Percentiles rank a stretch among this genome's conserved stretches.
These are phyloP conservation scores for Thraustotheca clavata DNA, from an alignment of 352 stramenopile species.

Conservation along the genomic window DNA sequence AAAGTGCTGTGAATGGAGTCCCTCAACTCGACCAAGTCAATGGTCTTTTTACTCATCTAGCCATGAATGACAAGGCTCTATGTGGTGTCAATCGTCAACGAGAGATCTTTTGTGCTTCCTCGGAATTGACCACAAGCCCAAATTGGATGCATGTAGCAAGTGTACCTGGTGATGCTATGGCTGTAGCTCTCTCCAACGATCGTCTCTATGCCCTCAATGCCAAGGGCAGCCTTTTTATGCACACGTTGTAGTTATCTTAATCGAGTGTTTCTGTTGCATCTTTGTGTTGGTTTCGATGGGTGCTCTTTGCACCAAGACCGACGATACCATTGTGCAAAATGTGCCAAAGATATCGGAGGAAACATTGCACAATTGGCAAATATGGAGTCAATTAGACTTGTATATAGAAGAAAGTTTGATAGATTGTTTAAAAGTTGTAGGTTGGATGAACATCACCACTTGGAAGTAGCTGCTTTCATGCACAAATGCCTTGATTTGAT, in stretches of 20 bases:
- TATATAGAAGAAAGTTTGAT: not conserved
- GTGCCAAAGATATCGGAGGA: conserved; percentile 13
- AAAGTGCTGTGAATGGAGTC: not conserved
- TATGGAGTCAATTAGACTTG: conserved; percentile 20
- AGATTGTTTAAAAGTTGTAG: not conserved
- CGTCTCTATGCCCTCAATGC: not conserved
- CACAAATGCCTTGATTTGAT: conserved; percentile 3
- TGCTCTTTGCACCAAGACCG: not conserved
- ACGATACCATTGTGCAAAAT: not conserved
- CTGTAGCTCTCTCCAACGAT: not conserved
- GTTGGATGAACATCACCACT: conserved; percentile 4
- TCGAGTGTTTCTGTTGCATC: not conserved
- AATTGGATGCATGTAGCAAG: not conserved
- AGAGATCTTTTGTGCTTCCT: not conserved
- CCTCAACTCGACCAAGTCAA: not conserved
- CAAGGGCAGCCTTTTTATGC: not conserved
- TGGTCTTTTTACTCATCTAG: not conserved
- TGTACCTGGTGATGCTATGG: not conserved
- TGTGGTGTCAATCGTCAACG: not conserved
- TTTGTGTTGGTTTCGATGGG: conserved; percentile 4
- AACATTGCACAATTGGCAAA: conserved; percentile 14
- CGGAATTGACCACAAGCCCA: not conserved
- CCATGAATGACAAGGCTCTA: not conserved
- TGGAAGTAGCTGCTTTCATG: conserved; percentile 13
- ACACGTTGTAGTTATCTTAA: not conserved